Conservation (phyloP, 2,329 filamentous ascomycete genomes). For the Paecilomyces variotii region DNA sequence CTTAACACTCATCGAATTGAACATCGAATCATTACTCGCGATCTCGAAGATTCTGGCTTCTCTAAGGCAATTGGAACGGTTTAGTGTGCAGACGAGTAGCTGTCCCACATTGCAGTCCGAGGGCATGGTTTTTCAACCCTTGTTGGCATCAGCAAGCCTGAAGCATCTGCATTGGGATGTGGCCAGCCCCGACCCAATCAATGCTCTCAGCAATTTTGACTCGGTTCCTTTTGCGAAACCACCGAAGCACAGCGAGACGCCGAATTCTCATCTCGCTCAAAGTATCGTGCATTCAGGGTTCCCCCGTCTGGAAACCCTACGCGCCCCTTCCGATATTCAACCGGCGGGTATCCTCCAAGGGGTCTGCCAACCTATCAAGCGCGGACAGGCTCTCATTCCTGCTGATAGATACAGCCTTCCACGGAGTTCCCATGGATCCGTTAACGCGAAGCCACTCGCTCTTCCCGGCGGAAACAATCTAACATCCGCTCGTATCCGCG, state of each 20-base stretch:
- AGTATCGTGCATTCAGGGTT: constrained; percentile 37
- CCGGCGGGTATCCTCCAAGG: constrained; percentile 36
- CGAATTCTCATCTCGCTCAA: constrained; percentile 37
- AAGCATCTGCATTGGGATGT: constrained; percentile 51
- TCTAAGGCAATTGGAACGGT: constrained; percentile 38
- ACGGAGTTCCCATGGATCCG: constrained; percentile 35
- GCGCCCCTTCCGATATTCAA: constrained; percentile 37
- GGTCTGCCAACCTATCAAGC: constrained; percentile 32
- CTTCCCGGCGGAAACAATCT: constrained; percentile 37
- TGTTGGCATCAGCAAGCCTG: constrained; percentile 43
- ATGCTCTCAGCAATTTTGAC: constrained; percentile 30
- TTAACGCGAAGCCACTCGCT: constrained; percentile 31
- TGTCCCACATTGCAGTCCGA: constrained; percentile 39
- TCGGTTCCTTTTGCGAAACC: constrained; percentile 28
- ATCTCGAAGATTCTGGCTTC: constrained; percentile 46
- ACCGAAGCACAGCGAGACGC: constrained; percentile 24
- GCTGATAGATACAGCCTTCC: constrained; percentile 34
- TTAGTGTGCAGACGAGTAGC: constrained; percentile 44
- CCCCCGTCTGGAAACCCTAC: constrained; percentile 30
- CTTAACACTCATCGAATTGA: constrained; percentile 46
- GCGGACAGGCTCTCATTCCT: constrained; percentile 30
- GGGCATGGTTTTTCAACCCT: constrained; percentile 37
- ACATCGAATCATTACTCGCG: constrained; percentile 44
- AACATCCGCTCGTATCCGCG: constrained; percentile 37
- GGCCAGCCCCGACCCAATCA: constrained; percentile 28